Percentiles rank a stretch among this genome's conserved stretches.
Conservation (phyloP, 202 grass and related monocot genomes). For the Musa balbisiana region DNA sequence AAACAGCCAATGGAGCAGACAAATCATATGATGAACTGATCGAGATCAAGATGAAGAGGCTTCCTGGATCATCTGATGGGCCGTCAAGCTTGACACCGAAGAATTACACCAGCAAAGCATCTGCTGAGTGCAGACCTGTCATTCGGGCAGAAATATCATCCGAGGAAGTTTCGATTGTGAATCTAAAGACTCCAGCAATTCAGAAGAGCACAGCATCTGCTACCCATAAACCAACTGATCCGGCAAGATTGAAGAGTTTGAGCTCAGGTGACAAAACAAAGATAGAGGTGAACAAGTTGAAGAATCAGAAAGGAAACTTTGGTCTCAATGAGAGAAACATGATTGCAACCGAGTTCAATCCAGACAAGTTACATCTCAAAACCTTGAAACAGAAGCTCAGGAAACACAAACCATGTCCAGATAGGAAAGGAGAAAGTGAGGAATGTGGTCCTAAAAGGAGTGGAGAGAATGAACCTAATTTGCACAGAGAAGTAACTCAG, state of each 20-base stretch:
- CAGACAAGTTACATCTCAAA: conserved; percentile 1
- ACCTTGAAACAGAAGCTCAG: conserved; percentile 1
- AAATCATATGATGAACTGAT: background rate
- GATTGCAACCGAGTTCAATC: background rate
- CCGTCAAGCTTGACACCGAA: background rate
- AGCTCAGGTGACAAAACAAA: background rate
- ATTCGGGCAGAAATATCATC: background rate
- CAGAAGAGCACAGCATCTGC: background rate
- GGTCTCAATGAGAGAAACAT: background rate
- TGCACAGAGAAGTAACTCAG: background rate
- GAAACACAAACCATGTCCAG: background rate
- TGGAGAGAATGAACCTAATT: background rate
- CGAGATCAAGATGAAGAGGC: background rate
- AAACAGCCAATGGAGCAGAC: background rate
- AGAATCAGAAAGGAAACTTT: conserved; percentile 2
- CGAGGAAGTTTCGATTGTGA: background rate
- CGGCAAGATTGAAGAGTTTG: background rate
- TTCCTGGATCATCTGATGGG: background rate
- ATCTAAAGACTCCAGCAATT: background rate
- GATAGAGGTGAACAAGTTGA: background rate
- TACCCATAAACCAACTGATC: background rate
- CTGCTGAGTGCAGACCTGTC: background rate
- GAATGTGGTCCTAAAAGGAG: background rate
- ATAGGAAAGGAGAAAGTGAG: background rate
- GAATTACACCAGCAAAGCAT: background rate